Base-by-base conservation (phyloP, 176 grass and related monocot genomes). In the Paspalum vaginatum region DNA sequence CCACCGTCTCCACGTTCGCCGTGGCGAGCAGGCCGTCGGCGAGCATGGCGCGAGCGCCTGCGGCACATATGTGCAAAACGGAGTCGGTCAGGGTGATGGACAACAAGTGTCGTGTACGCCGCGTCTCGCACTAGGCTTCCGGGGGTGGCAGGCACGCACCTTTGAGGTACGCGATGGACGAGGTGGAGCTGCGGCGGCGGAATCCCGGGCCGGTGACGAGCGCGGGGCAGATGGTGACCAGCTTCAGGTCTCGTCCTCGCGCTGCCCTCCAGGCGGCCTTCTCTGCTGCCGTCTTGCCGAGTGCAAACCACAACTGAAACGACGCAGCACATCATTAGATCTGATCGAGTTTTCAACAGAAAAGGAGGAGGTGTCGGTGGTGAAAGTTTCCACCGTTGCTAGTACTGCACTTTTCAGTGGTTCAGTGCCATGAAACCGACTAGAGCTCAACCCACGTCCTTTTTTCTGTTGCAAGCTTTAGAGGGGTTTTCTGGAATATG, bases 81-180 rank as follows among this genome's bases (percentile, higher is more conserved):
- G 32, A 79, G 2, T 6, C 58, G 10, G 51, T 85, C 78, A 82
- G 50, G 9, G 11, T 38, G n/a, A 44, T 63, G 52, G 51, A 18
- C 5, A 53, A 37, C 6, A 1, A 52, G 0, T 25, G 37, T 4
- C 54, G 42, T 16, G 26, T 4, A 72, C 65, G 51, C 44, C 22
- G 8, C 43, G 6, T 25, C 50, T 54, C 4, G 3, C 21, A 5
- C 11, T 0, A n/a, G 37, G 62, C 47, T 2, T 61, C 0, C 40
- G 17, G 20, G 16, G 5, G 32, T 18, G 8, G 18, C 2, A 8
- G 16, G 42, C 7, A 44, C 52, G 22, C 9, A 92, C 95, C 96
- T 88, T 99, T 98, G 65, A 99, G 92, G 84, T 95, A 99, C 2
- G 96, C 96, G n/a, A 99, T 91, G 58, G 96, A 93, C 0, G 88